Base-by-base conservation (phyloP, 2,329 filamentous ascomycete species). In the Pseudocercospora macadamiae region DNA sequence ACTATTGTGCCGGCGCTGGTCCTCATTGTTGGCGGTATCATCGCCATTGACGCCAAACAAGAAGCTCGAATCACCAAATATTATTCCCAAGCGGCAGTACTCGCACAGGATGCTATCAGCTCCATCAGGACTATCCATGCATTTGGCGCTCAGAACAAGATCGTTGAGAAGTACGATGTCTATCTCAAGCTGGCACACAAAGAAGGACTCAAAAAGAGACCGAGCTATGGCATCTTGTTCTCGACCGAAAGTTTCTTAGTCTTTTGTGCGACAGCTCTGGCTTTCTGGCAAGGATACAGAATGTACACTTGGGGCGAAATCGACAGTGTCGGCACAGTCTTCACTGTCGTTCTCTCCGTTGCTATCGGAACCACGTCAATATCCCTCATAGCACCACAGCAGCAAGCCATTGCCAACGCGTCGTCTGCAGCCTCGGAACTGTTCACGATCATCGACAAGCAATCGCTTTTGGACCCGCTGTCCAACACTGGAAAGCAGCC, bases 51-150 rank as follows among this genome's bases (percentile, higher is more conserved):
- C 28, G 68, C 66, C 1, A 73, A 74, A 25, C 66, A 73, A 18
- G 77, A 79, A 60, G 61, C 68, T 4, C 53, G 68, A 45, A 67
- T 77, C n/a, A 61, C 55, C 30, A 61, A 57, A 14, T 55, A 80
- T n/a, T 78, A 77, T 58, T 77, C 77, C 6, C 71, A 74, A 57
- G 80, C 78, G 3, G 77, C 75, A 1, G 71, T 74, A 5, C 68
- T 83, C 3, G 80, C 81, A 1, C 79, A 83, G 67, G 81, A 83
- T 58, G 78, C 80, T 0, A 73, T 83, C 36, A 75, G 75, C 6
- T 80, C 78, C 0, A 78, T 83, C 59, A 74, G 77, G 2, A 83
- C 79, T 0, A 78, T 83, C 7, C 74, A 77, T 48, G 79, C 79
- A 1, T 83, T 83, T 63, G 79, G 80, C 59, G 73, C 79, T 3